Percentiles rank a stretch among this genome's conserved stretches.
Conservation (phyloP, 371 early-diverging fungal species). For the Apophysomyces elegans region DNA sequence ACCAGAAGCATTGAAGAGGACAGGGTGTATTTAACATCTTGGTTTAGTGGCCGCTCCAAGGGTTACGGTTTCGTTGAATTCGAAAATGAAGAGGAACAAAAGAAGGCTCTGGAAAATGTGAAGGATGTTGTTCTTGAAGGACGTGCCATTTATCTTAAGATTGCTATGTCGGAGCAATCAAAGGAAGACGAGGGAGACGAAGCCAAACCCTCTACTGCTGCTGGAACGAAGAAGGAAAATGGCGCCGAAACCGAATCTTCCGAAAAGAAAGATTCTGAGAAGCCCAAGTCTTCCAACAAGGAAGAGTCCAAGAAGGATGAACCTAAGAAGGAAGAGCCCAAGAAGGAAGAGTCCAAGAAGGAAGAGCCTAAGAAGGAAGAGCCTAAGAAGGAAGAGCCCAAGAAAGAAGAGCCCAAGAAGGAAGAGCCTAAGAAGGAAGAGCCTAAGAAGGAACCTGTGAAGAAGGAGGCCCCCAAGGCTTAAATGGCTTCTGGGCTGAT, state of each 20-base stretch:
- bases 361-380: conserved; percentile 21
- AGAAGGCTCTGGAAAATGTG: conserved; percentile 67
- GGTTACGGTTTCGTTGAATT: conserved; percentile 93
- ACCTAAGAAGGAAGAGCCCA: conserved; percentile 14
- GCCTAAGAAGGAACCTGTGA: conserved; percentile 18
- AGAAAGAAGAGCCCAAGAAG: conserved; percentile 22
- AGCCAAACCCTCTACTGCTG: not conserved
- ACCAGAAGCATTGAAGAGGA: not conserved
- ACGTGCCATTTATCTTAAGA: conserved; percentile 70
- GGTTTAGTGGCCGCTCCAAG: conserved; percentile 67
- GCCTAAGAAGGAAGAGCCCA: conserved; percentile 21
- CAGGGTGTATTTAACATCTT: not conserved
- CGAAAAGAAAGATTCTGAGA: not conserved
- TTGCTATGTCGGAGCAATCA: conserved; percentile 59
- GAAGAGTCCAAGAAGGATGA: conserved; percentile 10
- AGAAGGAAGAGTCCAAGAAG: conserved; percentile 18
- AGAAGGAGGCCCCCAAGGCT: conserved; percentile 21
- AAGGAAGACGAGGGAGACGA: conserved; percentile 12
- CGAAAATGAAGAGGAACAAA: conserved; percentile 74
- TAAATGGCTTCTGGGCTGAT: not conserved
- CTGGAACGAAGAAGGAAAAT: conserved; percentile 13
- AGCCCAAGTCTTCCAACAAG: conserved; percentile 12
- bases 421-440: conserved; percentile 18
- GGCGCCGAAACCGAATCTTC: not conserved
- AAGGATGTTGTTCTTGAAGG: conserved; percentile 64